Evolutionary conservation across 306 rosid genomes (phyloP).

Genomic region (Myrica gale): DNA sequence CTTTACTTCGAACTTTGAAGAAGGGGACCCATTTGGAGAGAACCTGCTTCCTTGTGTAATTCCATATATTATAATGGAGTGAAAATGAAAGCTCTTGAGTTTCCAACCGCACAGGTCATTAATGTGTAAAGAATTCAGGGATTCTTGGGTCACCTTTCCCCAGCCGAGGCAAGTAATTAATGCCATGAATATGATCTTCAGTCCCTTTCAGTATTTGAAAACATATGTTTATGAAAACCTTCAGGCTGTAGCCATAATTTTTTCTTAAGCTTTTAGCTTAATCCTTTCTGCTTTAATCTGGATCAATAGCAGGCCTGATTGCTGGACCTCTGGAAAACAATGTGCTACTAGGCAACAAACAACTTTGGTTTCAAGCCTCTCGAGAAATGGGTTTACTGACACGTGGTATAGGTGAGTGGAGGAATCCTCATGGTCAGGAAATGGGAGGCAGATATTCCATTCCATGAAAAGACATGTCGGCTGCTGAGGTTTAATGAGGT

Average conservation of each 20-base stretch:
- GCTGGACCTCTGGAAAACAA: background rate
- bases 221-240: background rate
- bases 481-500: background rate
- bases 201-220: conserved; percentile 12
- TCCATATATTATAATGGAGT: conserved; percentile 9
- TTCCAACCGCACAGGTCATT: conserved; percentile 20
- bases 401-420: background rate
- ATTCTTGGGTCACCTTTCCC: conserved; percentile 2
- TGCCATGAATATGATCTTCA: background rate
- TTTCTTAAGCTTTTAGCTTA: background rate
- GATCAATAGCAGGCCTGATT: background rate
- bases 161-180: background rate
- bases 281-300: background rate
- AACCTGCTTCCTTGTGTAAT: conserved; percentile 18
- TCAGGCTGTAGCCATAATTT: background rate
- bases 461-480: background rate
- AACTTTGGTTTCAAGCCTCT: background rate
- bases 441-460: background rate
- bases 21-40: conserved; percentile 30
- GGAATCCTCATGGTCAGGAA: background rate
- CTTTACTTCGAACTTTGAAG: conserved; percentile 31
- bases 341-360: background rate
- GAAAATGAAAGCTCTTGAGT: conserved; percentile 39
- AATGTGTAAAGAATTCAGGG: conserved; percentile 1
- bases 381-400: background rate